Percentiles rank a stretch among this genome's conserved stretches.
Conservation (phyloP, 768 basidiomycete genomes). For the Suillus americanus region DNA sequence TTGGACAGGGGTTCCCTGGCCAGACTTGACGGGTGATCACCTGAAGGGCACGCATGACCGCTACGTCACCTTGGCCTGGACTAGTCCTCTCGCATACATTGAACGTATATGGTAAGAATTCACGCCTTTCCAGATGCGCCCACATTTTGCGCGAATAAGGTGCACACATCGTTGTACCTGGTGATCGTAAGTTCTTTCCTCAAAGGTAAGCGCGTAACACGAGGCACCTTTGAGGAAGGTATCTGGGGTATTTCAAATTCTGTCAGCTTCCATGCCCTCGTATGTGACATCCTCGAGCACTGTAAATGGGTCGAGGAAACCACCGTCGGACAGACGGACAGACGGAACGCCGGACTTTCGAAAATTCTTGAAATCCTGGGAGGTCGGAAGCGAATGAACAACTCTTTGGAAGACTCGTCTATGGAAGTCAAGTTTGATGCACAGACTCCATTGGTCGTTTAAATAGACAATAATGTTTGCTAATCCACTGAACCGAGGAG, state of each 20-base stretch:
- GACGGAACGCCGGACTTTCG: no score
- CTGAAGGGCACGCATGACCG: neutral
- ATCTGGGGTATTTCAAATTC: neutral
- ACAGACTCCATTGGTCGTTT: neutral
- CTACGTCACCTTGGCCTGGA: neutral
- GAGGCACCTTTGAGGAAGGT: neutral
- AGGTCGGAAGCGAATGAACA: neutral
- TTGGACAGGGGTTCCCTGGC: neutral
- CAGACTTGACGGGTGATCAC: neutral
- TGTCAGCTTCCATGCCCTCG: no score
- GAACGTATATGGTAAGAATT: neutral
- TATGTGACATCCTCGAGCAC: no score
- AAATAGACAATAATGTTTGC: neutral
- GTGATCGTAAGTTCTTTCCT: neutral
- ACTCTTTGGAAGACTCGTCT: neutral
- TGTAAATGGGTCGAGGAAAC: no score
- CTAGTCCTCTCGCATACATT: neutral
- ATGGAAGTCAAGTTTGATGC: neutral
- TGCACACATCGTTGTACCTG: neutral
- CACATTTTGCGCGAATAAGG: neutral
- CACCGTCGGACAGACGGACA: no score
- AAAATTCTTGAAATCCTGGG: neutral
- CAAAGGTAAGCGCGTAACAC: neutral
- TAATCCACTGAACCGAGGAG: neutral
- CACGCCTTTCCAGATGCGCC: neutral